Evolutionary conservation across 225 moss, liverwort and hornwort species (phyloP).

Genomic region (Rhytidiadelphus loreus): DNA sequence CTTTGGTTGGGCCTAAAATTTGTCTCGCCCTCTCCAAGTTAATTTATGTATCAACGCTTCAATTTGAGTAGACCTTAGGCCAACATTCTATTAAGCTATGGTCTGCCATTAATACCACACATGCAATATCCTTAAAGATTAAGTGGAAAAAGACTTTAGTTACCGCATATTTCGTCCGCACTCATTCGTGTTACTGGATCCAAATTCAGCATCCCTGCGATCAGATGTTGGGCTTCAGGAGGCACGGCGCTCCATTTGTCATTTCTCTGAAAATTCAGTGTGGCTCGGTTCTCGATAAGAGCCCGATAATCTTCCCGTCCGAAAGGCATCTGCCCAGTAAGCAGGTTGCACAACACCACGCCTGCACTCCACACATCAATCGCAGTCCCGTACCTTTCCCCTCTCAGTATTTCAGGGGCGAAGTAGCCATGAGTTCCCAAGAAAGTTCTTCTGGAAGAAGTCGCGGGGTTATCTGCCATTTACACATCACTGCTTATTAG

Average conservation of each 20-base stretch:
- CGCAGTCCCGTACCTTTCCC: not conserved
- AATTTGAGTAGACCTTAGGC: not conserved
- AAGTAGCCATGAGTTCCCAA: not conserved
- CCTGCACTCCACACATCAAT: constrained; percentile 4
- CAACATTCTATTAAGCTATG: not conserved
- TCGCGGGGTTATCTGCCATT: not conserved
- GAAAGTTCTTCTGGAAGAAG: not conserved
- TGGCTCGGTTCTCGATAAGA: not conserved
- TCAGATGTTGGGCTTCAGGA: not conserved
- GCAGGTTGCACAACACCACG: not conserved
- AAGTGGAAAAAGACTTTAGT: too few species aligned
- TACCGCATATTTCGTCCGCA: not conserved
- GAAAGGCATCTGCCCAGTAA: not conserved
- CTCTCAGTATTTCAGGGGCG: not conserved
- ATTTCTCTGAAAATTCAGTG: not conserved
- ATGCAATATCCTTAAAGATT: not conserved
- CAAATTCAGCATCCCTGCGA: not conserved
- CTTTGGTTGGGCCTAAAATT: not conserved
- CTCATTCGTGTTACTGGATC: not conserved
- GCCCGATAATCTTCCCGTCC: not conserved
- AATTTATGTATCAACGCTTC: not conserved
- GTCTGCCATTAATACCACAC: not conserved
- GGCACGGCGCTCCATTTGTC: not conserved
- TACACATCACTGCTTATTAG: not conserved
- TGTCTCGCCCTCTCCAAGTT: not conserved